Conservation (phyloP, 768 basidiomycete species). For the Butyriboletus loyo region DNA sequence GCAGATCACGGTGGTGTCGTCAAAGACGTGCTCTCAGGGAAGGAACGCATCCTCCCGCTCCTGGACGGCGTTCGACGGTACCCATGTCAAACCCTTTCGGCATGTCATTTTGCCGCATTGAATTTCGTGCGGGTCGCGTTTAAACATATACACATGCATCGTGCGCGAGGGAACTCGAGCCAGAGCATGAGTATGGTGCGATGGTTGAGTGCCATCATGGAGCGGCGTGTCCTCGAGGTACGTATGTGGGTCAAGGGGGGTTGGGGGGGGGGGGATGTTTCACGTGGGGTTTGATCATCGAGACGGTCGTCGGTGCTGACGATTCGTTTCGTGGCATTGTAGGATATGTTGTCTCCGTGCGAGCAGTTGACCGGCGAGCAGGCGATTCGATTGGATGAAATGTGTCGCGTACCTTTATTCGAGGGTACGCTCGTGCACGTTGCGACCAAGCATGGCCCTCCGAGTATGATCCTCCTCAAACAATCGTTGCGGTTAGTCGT, state of each 20-base stretch:
- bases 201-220: conserved; percentile 14
- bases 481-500: conserved; percentile 21
- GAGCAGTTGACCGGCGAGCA: conserved; percentile 42
- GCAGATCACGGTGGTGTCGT: conserved; percentile 6
- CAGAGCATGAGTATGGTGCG: conserved; percentile 1
- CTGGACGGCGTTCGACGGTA: conserved; percentile 50
- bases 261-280: not conserved
- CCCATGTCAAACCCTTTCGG: conserved; percentile 34
- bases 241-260: conserved; percentile 3
- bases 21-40: conserved; percentile 28
- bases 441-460: conserved; percentile 35
- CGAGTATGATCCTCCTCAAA: conserved; percentile 37
- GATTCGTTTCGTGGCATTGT: not conserved
- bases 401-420: conserved; percentile 48
- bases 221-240: conserved; percentile 20
- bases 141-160: conserved; percentile 12
- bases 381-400: conserved; percentile 51
- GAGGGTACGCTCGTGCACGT: conserved; percentile 34
- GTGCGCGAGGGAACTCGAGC: not conserved
- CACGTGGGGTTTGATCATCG: not conserved
- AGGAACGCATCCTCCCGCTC: conserved; percentile 43
- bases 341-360: conserved; percentile 56
- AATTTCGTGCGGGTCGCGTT: conserved; percentile 58
- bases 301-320: conserved; percentile 1
- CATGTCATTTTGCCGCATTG: conserved; percentile 61